Conservation (phyloP, 345 rosid species). For the Linum usitatissimum region DNA sequence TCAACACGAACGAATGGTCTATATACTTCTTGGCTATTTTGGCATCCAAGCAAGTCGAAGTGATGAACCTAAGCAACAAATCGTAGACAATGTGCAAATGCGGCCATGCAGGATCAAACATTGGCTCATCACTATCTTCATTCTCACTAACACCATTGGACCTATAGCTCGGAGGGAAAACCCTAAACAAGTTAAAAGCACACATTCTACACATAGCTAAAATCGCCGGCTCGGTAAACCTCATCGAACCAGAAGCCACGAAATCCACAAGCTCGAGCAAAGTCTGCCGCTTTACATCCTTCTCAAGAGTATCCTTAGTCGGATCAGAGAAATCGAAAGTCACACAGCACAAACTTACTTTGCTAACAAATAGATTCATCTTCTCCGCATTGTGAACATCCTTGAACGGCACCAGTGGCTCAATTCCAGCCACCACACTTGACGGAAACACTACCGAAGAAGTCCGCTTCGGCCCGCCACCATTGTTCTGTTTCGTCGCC, state of each 20-base stretch:
- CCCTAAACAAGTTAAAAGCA: slow-evolving; percentile 68
- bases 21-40: slow-evolving; percentile 71
- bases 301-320: slow-evolving; percentile 51
- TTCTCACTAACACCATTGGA: slow-evolving; percentile 31
- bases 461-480: slow-evolving; percentile 32
- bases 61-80: slow-evolving; percentile 61
- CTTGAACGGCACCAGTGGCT: slow-evolving; percentile 74
- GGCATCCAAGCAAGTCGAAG: slow-evolving; percentile 57
- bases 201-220: slow-evolving; percentile 81
- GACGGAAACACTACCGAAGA: slow-evolving; percentile 73
- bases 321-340: slow-evolving; percentile 75
- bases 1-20: slow-evolving; percentile 68
- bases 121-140: slow-evolving; percentile 56
- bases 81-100: slow-evolving; percentile 84
- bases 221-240: slow-evolving; percentile 64
- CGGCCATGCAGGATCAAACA: slow-evolving; percentile 83
- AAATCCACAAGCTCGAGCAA: slow-evolving; percentile 70
- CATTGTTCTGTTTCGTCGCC: slow-evolving; percentile 16
- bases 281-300: slow-evolving; percentile 70
- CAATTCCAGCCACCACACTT: slow-evolving; percentile 67
- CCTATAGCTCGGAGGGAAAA: slow-evolving; percentile 59
- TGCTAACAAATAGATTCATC: slow-evolving; percentile 70
- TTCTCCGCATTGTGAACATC: slow-evolving; percentile 60
- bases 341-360: slow-evolving; percentile 85
- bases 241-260: slow-evolving; percentile 49